Evolutionary conservation across 2,329 filamentous ascomycete genomes (phyloP), one percentile per base, ranked within the genome.

Genomic region (Sordariomycetes sp.): DNA sequence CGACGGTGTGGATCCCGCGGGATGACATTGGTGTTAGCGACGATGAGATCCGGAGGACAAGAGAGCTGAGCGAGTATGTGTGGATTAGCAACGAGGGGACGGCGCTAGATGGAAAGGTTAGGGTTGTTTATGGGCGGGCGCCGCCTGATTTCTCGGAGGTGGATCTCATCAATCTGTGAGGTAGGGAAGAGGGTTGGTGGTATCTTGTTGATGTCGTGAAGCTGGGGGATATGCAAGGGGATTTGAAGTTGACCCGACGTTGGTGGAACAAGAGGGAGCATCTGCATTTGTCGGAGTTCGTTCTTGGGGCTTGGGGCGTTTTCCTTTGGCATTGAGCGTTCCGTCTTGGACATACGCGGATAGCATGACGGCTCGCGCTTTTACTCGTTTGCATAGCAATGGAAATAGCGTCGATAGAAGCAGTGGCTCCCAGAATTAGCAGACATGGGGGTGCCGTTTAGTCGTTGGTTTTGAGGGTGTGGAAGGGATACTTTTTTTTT

Each of bases 71-170:
- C 66, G 82, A 88, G 59, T 77, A 83, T 60, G 87, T 97, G 56
- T 96, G 90, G 88, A 90, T 97, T 67, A 95, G 89, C 64, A 96
- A 96, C 69, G 87, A 95, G 68, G 90, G 90, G 59, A 90, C 92
- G 22, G 88, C 89, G 10, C 74, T 97, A 63, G 90, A 96, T 72
- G 87, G 84, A 58, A 90, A 90, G 69, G 82, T 83, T 34, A 82
- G 87, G 20, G 90, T 95, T 5, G 82, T 95, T 42, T 96, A 94
- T 69, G 86, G 87, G 61, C 83, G 82, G 61, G 88, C 90, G 60
- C 91, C 91, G 17, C 91, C 91, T 0, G 90, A 96, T 70, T 95
- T 95, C 67, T 90, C 87, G 0, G 89, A 95, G 70, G 76, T 92
- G 32, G 90, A 95, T 71, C 73, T 95, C 64, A 95, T 96, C 70